Conservation (phyloP, 23 red algal genomes). For the Gracilaria gracilis region DNA sequence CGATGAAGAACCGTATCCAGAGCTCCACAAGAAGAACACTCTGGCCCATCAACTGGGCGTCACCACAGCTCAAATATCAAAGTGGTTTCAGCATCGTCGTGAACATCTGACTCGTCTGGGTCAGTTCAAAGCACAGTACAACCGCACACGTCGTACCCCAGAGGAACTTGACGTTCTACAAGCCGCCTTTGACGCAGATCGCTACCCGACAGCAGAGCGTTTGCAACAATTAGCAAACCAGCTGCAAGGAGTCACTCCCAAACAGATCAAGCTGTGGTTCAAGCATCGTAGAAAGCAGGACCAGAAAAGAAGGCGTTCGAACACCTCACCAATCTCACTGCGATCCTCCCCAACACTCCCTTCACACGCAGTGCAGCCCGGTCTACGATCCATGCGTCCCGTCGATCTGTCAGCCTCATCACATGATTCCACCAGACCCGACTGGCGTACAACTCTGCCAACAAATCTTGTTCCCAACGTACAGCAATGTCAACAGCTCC, state of each 20-base stretch:
- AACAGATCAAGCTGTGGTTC: conserved; percentile 83
- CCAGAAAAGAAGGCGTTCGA: conserved; percentile 53
- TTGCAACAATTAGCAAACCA: conserved; percentile 54
- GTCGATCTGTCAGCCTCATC: not conserved
- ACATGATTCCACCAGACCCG: conserved; percentile 30
- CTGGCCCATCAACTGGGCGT: conserved; percentile 69
- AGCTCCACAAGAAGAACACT: conserved; percentile 43
- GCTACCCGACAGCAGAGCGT: conserved; percentile 68
- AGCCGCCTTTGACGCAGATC: conserved; percentile 64
- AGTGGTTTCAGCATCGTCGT: conserved; percentile 86
- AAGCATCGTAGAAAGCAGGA: conserved; percentile 79
- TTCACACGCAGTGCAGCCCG: not conserved
- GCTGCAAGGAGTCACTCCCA: conserved; percentile 56
- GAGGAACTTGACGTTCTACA: conserved; percentile 64
- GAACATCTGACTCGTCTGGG: conserved; percentile 63
- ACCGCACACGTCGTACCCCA: conserved; percentile 71
- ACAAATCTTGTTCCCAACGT: conserved; percentile 27
- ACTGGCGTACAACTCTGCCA: conserved; percentile 7
- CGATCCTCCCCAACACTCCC: conserved; percentile 15
- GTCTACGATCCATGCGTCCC: conserved; percentile 18
- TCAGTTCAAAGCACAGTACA: conserved; percentile 68
- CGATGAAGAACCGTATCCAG: conserved; percentile 68
- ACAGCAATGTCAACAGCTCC: conserved; percentile 20
- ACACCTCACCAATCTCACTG: conserved; percentile 12
- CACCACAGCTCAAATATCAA: conserved; percentile 64